Conservation (phyloP, 1,284 basidiomycete genomes). For the Ganoderma sinense region DNA sequence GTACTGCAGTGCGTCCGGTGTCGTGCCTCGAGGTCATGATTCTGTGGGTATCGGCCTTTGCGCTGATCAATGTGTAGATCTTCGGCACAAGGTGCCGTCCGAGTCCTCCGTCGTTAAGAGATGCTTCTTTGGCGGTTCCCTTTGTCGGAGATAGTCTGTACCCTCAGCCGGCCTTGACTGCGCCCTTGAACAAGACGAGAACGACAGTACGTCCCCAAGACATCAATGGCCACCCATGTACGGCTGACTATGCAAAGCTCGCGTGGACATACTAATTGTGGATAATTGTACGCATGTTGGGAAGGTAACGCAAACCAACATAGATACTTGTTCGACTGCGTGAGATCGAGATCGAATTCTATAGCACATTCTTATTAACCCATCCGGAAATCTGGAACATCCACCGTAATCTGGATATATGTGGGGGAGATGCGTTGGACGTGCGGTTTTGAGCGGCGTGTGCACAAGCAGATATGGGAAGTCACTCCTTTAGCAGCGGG, state of each 20-base stretch:
- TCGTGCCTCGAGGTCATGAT: background rate
- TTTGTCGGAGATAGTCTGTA: background rate
- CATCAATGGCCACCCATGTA: background rate
- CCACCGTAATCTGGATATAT: too few relatives aligned
- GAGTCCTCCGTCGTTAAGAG: background rate
- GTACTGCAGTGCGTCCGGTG: background rate
- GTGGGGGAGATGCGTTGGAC: too few relatives aligned
- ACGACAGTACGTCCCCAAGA: background rate
- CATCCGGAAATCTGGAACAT: too few relatives aligned
- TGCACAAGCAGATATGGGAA: background rate
- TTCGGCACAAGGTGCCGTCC: background rate
- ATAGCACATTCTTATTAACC: too few relatives aligned
- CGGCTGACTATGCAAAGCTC: background rate
- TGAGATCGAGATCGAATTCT: background rate
- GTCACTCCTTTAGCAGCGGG: background rate
- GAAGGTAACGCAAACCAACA: background rate
- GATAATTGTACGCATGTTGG: background rate
- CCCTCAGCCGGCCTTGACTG: background rate
- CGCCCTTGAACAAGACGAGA: background rate
- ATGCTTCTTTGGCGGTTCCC: background rate
- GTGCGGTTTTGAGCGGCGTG: background rate
- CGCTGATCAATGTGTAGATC: background rate
- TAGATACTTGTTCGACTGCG: background rate
- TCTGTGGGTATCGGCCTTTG: background rate
- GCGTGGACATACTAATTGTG: background rate